Evolutionary conservation across 2,329 filamentous ascomycete species (phyloP).

Genomic region (Ilyonectria sp.): DNA sequence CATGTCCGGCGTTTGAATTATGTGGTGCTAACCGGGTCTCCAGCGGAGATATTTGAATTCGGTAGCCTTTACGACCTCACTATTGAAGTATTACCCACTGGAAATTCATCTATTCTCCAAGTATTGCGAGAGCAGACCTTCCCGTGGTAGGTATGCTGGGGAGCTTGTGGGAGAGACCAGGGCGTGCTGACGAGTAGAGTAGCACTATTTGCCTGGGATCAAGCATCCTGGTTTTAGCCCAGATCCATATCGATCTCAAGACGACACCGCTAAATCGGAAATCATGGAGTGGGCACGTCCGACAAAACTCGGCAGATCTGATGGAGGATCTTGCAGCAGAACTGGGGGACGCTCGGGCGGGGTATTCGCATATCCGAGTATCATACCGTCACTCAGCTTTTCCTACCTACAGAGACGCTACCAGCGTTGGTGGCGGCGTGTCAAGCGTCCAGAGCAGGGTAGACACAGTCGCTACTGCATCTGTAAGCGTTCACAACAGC

Average conservation of each 20-base stretch:
- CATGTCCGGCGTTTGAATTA: slow-evolving; percentile 10
- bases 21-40: slow-evolving; percentile 15
- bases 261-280: slow-evolving; percentile 22
- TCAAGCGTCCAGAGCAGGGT: slow-evolving; percentile 63
- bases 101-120: slow-evolving; percentile 60
- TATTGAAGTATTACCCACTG: slow-evolving; percentile 61
- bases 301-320: slow-evolving; percentile 66
- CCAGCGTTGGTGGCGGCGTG: slow-evolving; percentile 53
- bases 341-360: slow-evolving; percentile 63
- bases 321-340: slow-evolving; percentile 72
- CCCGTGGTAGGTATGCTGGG: slow-evolving; percentile 55
- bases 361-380: slow-evolving; percentile 67
- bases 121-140: slow-evolving; percentile 62
- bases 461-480: slow-evolving; percentile 67
- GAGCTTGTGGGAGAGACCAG: neutral
- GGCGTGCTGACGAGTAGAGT: slow-evolving; percentile 31
- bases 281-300: slow-evolving; percentile 48
- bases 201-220: slow-evolving; percentile 62
- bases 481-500: slow-evolving; percentile 64
- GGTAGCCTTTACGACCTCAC: slow-evolving; percentile 66
- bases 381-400: slow-evolving; percentile 72
- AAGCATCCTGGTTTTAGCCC: slow-evolving; percentile 64
- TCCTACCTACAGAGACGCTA: slow-evolving; percentile 50
- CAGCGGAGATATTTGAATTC: slow-evolving; percentile 57
- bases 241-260: slow-evolving; percentile 55